Base-by-base conservation (phyloP, 306 rosid species). In the Quercus berberidifolia region DNA sequence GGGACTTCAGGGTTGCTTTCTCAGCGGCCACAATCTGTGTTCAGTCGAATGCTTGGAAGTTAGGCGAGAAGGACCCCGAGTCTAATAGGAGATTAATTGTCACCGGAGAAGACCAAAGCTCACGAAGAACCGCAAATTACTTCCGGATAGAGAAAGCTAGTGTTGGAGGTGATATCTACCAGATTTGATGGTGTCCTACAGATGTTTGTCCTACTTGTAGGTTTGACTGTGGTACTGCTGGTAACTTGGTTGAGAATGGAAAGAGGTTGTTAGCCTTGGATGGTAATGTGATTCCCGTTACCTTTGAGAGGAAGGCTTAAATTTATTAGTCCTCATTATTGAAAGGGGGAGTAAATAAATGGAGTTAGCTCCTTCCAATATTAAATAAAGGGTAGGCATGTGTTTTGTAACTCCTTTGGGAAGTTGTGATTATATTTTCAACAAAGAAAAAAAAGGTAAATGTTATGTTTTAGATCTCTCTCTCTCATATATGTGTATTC, bases 201-300 rank as follows among this genome's bases (percentile, higher is more conserved):
- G 86, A 92, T 8, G 73, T 86, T 4, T 91, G 93, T 28, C 78
- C 87, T 2, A 65, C 2, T 59, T 92, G 94, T 70, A 83, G 5
- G 59, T 85, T 89, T 46, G 1, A 0, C 2, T 90, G 93, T 49
- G 90, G 94, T 0, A 71, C 73, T 17, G 73, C 25, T 25, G 91
- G 91, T 4, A 62, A 17, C 6, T 52, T 89, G 67, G 54, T 79
- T 30, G 88, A 89, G 80, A 82, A 89, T 84, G 89, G 80, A 7
- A 79, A 82, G 75, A 84, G 87, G 69, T 64, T 91, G n/a, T 17
- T 67, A 77, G 92, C 91, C 25, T 89, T 91, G 85, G 91, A 89
- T 76, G 87, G 86, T 1, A 43, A 74, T 18, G 83, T 1, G 55
- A 80, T 81, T 14, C 90, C 86, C 2, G 81, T 87, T 81, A 54